These are phyloP conservation scores for Conticribra weissflogii DNA, from an alignment of 108 stramenopile species.

Conservation along the genomic window DNA sequence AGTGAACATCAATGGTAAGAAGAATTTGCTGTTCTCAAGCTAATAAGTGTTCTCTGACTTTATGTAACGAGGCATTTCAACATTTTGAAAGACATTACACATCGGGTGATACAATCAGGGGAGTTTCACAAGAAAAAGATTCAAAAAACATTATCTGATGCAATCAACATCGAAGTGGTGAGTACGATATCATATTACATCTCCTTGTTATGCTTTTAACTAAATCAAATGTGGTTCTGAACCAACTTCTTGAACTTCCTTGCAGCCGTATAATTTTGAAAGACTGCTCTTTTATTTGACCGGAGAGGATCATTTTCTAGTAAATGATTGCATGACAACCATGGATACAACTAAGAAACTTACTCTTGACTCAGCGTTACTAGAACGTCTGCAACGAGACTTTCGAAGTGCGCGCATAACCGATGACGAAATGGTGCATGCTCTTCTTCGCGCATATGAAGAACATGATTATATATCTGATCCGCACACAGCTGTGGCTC, in stretches of 20 bases:
- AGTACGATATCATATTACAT: constrained; percentile 22
- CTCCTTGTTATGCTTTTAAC: no score
- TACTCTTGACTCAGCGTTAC: constrained; percentile 39
- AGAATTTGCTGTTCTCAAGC: background rate
- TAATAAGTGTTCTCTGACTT: background rate
- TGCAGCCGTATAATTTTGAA: constrained; percentile 88
- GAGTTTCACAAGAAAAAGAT: constrained; percentile 61
- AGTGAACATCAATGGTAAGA: constrained; percentile 78
- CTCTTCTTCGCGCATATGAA: constrained; percentile 38
- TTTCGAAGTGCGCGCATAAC: constrained; percentile 78
- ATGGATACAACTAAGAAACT: constrained; percentile 58
- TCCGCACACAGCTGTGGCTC: constrained; percentile 89
- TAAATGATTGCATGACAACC: constrained; percentile 67
- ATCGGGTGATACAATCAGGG: constrained; percentile 65
- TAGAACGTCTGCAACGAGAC: constrained; percentile 52
- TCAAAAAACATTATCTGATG: constrained; percentile 79
- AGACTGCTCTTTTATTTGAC: constrained; percentile 81
- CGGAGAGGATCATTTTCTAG: constrained; percentile 43
- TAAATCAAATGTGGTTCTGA: no score
- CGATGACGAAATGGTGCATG: constrained; percentile 78
- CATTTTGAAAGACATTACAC: constrained; percentile 52
- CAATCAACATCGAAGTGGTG: constrained; percentile 89
- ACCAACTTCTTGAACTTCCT: no score
- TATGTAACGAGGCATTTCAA: background rate
- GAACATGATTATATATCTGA: constrained; percentile 63